These are phyloP conservation scores for Primulina huaijiensis DNA, from an alignment of 257 asterid species.

Conservation along the genomic window DNA sequence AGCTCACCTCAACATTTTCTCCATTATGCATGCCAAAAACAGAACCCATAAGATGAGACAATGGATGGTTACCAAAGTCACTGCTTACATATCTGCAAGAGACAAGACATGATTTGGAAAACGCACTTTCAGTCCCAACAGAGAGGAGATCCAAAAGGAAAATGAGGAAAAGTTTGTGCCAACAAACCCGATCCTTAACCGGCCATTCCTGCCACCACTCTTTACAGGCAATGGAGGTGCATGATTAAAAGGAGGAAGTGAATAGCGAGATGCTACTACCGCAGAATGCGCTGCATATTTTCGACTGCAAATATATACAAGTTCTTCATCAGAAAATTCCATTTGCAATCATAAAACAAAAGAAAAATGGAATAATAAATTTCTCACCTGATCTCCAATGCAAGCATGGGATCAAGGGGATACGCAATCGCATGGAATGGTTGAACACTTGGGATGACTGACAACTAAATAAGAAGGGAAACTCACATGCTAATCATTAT, in stretches of 20 bases:
- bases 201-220: slow-evolving; percentile 62
- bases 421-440: slow-evolving; percentile 99
- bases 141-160: slow-evolving; percentile 11
- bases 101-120: background rate
- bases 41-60: slow-evolving; percentile 98
- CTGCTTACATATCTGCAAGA: slow-evolving; percentile 90
- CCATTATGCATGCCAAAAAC: slow-evolving; percentile 93
- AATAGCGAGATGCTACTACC: slow-evolving; percentile 84
- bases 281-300: slow-evolving; percentile 95
- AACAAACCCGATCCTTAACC: slow-evolving; percentile 85
- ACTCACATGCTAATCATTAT: slow-evolving; percentile 18
- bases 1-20: slow-evolving; percentile 79
- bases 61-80: slow-evolving; percentile 97
- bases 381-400: slow-evolving; percentile 83
- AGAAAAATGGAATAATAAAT: slow-evolving; percentile 5
- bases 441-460: slow-evolving; percentile 95
- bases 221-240: slow-evolving; percentile 69
- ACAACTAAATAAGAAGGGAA: slow-evolving; percentile 47
- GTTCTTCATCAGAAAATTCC: slow-evolving; percentile 9
- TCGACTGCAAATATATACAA: slow-evolving; percentile 48
- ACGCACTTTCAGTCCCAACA: background rate
- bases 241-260: slow-evolving; percentile 85
- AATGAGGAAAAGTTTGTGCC: background rate
- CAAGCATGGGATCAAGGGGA: slow-evolving; percentile 95
- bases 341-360: background rate